Evolutionary conservation across 306 rosid species (phyloP).

Genomic region (Delonix regia): DNA sequence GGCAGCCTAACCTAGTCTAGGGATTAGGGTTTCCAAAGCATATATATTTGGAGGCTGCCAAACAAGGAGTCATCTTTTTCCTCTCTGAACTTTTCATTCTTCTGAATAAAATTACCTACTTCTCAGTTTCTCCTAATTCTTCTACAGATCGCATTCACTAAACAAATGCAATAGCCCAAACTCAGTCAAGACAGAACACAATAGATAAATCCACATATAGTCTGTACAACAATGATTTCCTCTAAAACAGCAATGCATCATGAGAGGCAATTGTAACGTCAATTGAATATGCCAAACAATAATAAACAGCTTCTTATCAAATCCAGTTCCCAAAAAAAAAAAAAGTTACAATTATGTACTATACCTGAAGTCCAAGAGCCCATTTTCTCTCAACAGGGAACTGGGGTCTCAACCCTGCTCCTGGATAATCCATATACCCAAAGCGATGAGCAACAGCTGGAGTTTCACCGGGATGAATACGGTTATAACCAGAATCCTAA

Average conservation of each 20-base stretch:
- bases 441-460: slow-evolving; percentile 75
- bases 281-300: slow-evolving; percentile 24
- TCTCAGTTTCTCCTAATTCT: too few species aligned
- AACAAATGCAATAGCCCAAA: slow-evolving; percentile 11
- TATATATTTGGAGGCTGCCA: too few species aligned
- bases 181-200: slow-evolving; percentile 24
- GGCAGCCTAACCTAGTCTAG: too few species aligned
- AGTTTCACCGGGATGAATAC: slow-evolving; percentile 58
- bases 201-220: slow-evolving; percentile 14
- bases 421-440: slow-evolving; percentile 79
- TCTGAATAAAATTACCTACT: too few species aligned
- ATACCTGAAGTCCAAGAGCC: slow-evolving; percentile 99
- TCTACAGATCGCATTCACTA: slow-evolving; percentile 23
- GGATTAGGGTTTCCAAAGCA: too few species aligned
- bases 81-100: too few species aligned
- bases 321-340: slow-evolving; percentile 18
- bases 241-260: slow-evolving; percentile 26
- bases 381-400: slow-evolving; percentile 86
- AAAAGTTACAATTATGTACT: slow-evolving; percentile 30
- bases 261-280: slow-evolving; percentile 17
- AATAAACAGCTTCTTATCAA: slow-evolving; percentile 1
- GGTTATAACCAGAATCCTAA: slow-evolving; percentile 69
- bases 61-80: too few species aligned
- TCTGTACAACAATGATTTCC: slow-evolving; percentile 22
- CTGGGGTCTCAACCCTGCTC: slow-evolving; percentile 62